Evolutionary conservation across 108 stramenopile species (phyloP), one percentile per base, ranked within the genome.

Genomic region (Seminavis robusta): DNA sequence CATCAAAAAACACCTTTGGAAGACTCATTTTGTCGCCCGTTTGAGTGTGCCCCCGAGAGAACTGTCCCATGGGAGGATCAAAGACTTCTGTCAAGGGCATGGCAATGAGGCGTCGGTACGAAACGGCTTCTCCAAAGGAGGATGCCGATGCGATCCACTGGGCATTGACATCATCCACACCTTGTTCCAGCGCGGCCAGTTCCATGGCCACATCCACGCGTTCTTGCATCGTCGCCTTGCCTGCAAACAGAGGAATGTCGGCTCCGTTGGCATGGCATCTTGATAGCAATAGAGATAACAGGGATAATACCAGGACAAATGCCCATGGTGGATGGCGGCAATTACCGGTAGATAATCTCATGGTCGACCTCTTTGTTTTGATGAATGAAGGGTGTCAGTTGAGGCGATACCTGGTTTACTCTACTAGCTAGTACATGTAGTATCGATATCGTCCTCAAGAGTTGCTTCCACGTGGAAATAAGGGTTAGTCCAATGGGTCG

Each of bases 21-120:
- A 94, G 58, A 30, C 77, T 80, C 69, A 88, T 78, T 71, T 94
- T 94, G 45, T 94, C 93, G 2, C 93, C 93, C 10, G 86, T 90
- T 49, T 90, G 79, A 31, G 87, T 78, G 59, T 94, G 89, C 7
- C 69, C 76, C 54, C 88, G 93, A 43, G 75, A 75, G 61, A 94
- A 94, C 28, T 69, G 56, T 7, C 93, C 93, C 72, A 79, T 81
- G 29, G 93, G 81, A n/a, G 93, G 89, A 67, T 90, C 76, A 55
- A 94, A 94, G 47, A 72, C 58, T 7, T 86, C 82, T 28, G 84
- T 75, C 28, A 94, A 57, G 3, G 93, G 93, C 32, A 94, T 46
- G 7, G 66, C 82, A 43, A 90, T 79, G 34, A 83, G 55, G 6
- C 88, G 73, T 31, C 92, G 78, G 47, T 73, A 67, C 10, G 64